Evolutionary conservation across 371 early-diverging fungal genomes (phyloP).

Genomic region (Mucor plumbeus): DNA sequence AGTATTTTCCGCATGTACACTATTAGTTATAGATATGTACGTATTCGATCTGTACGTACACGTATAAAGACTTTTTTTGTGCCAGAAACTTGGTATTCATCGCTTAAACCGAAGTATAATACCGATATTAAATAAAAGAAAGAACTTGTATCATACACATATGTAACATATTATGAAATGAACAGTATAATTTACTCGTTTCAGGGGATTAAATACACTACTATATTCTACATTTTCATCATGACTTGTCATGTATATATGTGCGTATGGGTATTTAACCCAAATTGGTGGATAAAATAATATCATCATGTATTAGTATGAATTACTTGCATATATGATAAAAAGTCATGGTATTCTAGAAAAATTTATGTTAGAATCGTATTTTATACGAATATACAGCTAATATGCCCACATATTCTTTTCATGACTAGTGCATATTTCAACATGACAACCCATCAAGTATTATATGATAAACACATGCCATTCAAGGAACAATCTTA

Average conservation of each 20-base stretch:
- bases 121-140: too few species aligned
- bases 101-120: too few species aligned
- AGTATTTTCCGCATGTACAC: not conserved
- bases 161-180: too few species aligned
- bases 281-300: not conserved
- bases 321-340: too few species aligned
- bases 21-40: not conserved
- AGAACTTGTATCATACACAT: too few species aligned
- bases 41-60: not conserved
- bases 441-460: not conserved
- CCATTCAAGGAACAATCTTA: not conserved
- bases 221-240: not conserved
- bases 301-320: not conserved
- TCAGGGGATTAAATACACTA: not conserved
- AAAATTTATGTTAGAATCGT: too few species aligned
- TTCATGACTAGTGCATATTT: not conserved
- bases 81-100: too few species aligned
- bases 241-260: not conserved
- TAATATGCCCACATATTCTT: conserved; percentile 3
- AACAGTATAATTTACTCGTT: too few species aligned
- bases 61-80: not conserved
- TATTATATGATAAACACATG: not conserved
- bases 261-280: not conserved
- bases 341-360: not conserved
- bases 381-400: not conserved